These are phyloP conservation scores for Solanum hybrid DNA, from an alignment of 305 asterid species.

Conservation along the genomic window DNA sequence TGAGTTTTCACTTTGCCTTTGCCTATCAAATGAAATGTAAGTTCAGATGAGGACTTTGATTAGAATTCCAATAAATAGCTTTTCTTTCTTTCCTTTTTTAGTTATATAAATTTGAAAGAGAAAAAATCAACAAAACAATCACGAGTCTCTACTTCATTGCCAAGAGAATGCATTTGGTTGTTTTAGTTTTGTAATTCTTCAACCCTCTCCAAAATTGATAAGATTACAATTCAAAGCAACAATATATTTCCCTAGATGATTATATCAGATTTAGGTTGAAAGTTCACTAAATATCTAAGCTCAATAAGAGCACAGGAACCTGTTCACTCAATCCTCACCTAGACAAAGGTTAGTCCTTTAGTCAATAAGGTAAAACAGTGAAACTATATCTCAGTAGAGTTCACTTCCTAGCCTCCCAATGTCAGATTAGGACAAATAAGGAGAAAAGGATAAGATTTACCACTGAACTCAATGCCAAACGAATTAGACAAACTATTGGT, in stretches of 20 bases:
- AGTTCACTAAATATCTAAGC: not conserved
- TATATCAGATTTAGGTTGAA: slow-evolving; percentile 4
- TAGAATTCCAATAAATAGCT: not conserved
- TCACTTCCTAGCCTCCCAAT: not conserved
- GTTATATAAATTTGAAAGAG: not conserved
- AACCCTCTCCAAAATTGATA: not conserved
- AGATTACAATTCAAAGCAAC: not conserved
- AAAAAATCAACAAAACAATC: not conserved
- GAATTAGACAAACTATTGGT: not conserved
- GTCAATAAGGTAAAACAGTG: not conserved
- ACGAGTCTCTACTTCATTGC: not conserved
- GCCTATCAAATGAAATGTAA: not conserved
- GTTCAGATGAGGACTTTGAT: not conserved
- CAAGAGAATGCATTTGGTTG: not conserved
- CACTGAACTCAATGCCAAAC: not conserved
- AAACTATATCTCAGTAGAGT: not conserved
- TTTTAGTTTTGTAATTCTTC: not conserved
- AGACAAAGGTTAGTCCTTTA: not conserved
- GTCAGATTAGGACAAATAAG: not conserved
- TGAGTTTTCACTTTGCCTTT: not conserved
- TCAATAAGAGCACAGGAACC: not conserved
- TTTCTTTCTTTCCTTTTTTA: not conserved
- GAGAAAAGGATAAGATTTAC: not conserved
- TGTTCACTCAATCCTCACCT: not conserved
- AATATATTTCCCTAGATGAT: not conserved